These are phyloP conservation scores for Mycena sanguinolenta DNA, from an alignment of 768 basidiomycete genomes.

Conservation along the genomic window DNA sequence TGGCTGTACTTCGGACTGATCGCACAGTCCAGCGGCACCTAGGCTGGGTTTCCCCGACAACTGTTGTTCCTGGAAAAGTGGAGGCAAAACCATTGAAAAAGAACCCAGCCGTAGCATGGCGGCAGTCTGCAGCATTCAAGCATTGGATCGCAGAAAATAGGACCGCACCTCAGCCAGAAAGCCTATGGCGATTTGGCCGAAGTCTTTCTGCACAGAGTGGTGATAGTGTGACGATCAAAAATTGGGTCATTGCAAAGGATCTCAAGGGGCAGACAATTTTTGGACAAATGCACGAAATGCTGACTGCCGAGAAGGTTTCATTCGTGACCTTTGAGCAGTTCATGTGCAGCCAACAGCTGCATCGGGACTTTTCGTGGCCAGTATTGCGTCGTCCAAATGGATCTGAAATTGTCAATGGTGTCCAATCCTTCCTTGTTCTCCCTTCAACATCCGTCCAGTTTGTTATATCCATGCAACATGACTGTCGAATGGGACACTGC, in stretches of 20 bases:
- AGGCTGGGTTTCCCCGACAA: no score
- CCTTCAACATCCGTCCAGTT: not conserved
- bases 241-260: conserved; percentile 4
- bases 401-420: not conserved
- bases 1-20: no score
- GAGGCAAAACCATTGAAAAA: no score
- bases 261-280: not conserved
- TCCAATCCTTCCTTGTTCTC: conserved; percentile 4
- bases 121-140: no score
- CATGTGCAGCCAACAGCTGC: not conserved
- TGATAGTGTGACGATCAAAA: not conserved
- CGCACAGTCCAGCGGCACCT: no score
- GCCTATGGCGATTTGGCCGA: not conserved
- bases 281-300: not conserved
- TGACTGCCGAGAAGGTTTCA: not conserved
- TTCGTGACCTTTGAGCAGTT: not conserved
- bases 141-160: no score
- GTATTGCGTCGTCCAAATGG: no score
- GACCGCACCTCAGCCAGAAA: no score
- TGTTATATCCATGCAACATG: conserved; percentile 19
- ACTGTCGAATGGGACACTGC: conserved; percentile 19
- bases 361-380: conserved; percentile 12
- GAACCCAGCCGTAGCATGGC: no score
- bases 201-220: not conserved
- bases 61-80: no score